Evolutionary conservation across 1,284 basidiomycete genomes (phyloP).

Genomic region (Polyporus tsugae): DNA sequence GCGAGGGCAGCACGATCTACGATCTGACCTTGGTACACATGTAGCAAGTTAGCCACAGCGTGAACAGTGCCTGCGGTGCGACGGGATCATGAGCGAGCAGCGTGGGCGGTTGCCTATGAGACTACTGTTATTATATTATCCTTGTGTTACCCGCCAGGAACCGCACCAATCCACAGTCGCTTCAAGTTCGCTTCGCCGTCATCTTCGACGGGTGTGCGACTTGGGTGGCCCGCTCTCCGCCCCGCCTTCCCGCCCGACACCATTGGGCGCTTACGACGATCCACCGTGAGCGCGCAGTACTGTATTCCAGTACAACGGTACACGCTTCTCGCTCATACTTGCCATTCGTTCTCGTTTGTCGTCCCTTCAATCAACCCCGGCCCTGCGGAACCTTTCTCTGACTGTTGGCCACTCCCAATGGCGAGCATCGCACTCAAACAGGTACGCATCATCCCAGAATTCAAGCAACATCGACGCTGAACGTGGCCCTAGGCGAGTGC

Average conservation of each 20-base stretch:
- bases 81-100: not conserved
- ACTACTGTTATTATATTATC: constrained; percentile 5
- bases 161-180: not conserved
- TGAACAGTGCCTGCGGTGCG: constrained; percentile 20
- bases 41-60: no score
- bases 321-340: not conserved
- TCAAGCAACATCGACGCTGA: constrained; percentile 11
- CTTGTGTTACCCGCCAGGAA: not conserved
- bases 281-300: no score
- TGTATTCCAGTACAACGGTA: constrained; percentile 21
- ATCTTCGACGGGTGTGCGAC: no score
- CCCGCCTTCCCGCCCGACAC: constrained; percentile 13
- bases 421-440: constrained; percentile 63
- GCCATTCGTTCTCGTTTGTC: not conserved
- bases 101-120: constrained; percentile 7
- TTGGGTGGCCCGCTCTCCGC: no score
- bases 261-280: constrained; percentile 24
- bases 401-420: constrained; percentile 46
- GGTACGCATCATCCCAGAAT: constrained; percentile 46
- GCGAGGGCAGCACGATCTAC: constrained; percentile 28
- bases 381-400: not conserved
- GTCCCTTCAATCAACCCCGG: not conserved
- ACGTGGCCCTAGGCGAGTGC: constrained; percentile 36
- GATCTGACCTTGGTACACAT: constrained; percentile 11
- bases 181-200: not conserved